Evolutionary conservation across 2,329 filamentous ascomycete species (phyloP), one percentile per base, ranked within the genome.

Genomic region (Ambrosiella cleistominuta): DNA sequence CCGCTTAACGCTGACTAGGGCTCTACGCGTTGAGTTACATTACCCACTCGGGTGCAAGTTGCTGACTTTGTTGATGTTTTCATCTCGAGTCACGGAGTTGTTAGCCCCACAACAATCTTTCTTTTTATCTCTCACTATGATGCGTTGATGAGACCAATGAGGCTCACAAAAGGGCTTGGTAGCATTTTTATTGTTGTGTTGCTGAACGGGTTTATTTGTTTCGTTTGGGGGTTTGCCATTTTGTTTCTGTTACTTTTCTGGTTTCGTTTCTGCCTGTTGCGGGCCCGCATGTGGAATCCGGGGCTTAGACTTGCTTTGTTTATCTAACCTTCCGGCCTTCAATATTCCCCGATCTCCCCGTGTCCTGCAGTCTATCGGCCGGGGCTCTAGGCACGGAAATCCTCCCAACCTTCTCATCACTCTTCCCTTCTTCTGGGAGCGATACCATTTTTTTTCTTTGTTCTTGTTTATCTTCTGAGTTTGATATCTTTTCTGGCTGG

Each of bases 1-100:
- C 78, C 80, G 65, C 81, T 83, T 65, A 74, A 75, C 57, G 75
- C 78, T 62, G 79, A 82, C 52, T 82, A 70, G 67, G 61, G 52
- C 54, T 54, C 54, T 42, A 49, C 12, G 55, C 49, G 57, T 56
- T 49, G 36, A 53, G 55, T 17, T 42, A 42, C 57, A 51, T 19
- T 35, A 51, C 17, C 47, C 47, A 35, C 13, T 36, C 19, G 35
- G 47, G 47, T 51, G 47, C 8, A 40, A 52, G 39, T 36, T 44
- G 40, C 19, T 36, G 38, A 37, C 17, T 53, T 45, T 51, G 8
- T 47, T 53, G 12, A 47, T 40, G 57, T 45, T 57, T 59, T 57
- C 54, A 39, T 53, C 42, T 53, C 13, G 15, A 37, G 44, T 27
- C 27, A 27, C 27, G 2, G 54, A 36, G 15, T 38, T 57, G 44